Base-by-base conservation (phyloP, 805 yeast species). In the Blastobotrys attinorum region DNA sequence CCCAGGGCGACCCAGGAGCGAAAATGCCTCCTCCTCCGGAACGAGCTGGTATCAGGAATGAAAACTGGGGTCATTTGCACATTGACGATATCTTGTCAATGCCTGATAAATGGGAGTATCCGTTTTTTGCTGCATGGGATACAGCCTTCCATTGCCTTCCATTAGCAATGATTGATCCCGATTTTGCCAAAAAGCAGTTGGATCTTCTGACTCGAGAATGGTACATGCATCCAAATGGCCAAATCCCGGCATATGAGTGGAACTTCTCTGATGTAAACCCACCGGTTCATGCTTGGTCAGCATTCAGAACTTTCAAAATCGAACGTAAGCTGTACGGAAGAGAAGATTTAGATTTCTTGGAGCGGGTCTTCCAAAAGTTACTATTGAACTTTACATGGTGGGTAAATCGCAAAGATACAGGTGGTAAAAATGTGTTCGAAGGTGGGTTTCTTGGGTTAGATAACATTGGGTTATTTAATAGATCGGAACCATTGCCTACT, bases 171-270 rank as follows among this genome's bases (percentile, higher is more conserved):
- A 78, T 88, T 57, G 97, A 88, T 62, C 95, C 96, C 1, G 86
- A 76, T 44, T 88, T 85, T 66, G 94, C 96, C 29, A 88, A 88
- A 62, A 81, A 77, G 54, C 96, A 88, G 65, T 72, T 88, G 53
- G 95, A 83, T 60, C 67, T 88, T 45, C 68, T 88, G 60, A 82
- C 95, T 23, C 74, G 96, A 58, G 97, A 88, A 64, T 88, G 96
- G 96, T 88, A 88, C 60, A 86, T 87, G 94, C 96, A 90, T 60
- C 96, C 96, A 37, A 88, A 88, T 61, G 97, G 97, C n/a, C 96
- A 89, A 64, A 77, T 87, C 51, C 96, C 97, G 0, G 96, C 96
- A 11, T 88, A 88, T 62, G 97, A 88, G 64, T 88, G 97, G 97
- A 88, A 89, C 61, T 88, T 88, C 57, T 71, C 83, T 49, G 97